A percentile compares a stretch with the other conserved stretches of the same genome.
These are phyloP conservation scores for Xylaria grammica DNA, from an alignment of 495 filamentous ascomycete species.

Conservation along the genomic window DNA sequence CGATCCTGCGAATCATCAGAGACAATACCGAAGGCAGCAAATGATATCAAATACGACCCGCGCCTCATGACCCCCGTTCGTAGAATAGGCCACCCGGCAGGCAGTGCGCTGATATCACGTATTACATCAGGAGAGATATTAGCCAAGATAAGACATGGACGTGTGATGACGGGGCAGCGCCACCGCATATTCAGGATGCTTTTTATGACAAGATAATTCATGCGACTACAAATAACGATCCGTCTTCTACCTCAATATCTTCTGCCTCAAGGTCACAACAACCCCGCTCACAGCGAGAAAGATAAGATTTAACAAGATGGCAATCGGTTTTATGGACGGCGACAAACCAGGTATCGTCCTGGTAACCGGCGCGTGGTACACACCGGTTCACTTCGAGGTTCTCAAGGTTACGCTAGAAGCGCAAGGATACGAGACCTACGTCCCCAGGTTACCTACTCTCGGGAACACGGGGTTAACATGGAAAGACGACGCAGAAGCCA, in stretches of 20 bases:
- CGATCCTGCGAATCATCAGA: background rate
- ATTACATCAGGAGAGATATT: background rate
- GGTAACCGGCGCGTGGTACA: slow-evolving; percentile 19
- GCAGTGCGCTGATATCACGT: slow-evolving; percentile 3
- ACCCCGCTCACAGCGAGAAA: background rate
- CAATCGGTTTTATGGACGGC: background rate
- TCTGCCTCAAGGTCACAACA: background rate
- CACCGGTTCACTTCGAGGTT: slow-evolving; percentile 21
- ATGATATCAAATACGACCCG: no score
- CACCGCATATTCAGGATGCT: no score
- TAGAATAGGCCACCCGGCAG: background rate
- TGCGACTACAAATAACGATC: no score
- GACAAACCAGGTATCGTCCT: slow-evolving; percentile 23
- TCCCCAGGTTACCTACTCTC: slow-evolving; percentile 19
- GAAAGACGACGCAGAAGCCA: slow-evolving; percentile 25
- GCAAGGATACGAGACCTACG: slow-evolving; percentile 22
- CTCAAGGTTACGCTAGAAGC: slow-evolving; percentile 19
- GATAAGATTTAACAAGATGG: background rate
- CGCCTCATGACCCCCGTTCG: background rate
- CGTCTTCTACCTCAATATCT: no score
- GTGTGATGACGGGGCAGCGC: background rate
- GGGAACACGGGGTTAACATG: slow-evolving; percentile 21
- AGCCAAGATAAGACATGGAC: background rate
- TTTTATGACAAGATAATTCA: no score
- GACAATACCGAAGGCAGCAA: no score